Evolutionary conservation across 352 stramenopile genomes (phyloP), one percentile per base, ranked within the genome.

Genomic region (Globisporangium emineosum): DNA sequence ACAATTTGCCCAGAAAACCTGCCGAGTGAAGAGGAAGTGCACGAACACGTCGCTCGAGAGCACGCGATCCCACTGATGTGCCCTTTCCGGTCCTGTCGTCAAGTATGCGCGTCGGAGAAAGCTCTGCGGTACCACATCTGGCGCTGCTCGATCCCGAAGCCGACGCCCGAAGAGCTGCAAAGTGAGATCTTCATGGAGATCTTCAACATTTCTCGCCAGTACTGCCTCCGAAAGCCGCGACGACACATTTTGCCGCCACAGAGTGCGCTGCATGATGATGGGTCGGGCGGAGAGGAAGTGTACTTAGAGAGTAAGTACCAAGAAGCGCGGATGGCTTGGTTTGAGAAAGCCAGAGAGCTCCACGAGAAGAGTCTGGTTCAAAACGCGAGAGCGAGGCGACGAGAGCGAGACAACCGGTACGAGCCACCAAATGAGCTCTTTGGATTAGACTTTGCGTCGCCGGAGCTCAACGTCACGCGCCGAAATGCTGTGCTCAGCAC

Each of bases 121-220:
- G 75, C 82, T 0, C 69, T 94, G 2, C 81, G 83, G 2, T 94
- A 93, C 49, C 86, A 94, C 35, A 79, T 94, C 7, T 90, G 80
- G 78, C 78, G 82, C 30, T 89, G 75, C 47, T 80, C 83, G 17
- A 71, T 90, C 29, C 71, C 77, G 5, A 80, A 76, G 21, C 74
- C 81, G 17, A 89, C 80, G 5, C 27, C 50, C 0, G 81, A 91
- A 35, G 86, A 94, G 63, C 65, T 73, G 3, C 64, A 75, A 21
- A 91, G 78, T 49, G 70, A 73, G 30, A 65, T 90, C 1, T 93
- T 91, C 61, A 84, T 93, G 65, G 75, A 89, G 47, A 88, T 91
- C 8, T 89, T 91, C 35, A 67, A 84, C 57, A 65, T 91, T 0
- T 94, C 86, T 29, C 69, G 75, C 2, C 83, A 93, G 62, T 94